Percentiles rank a stretch among this genome's conserved stretches.
phyloP scores from a whole-genome alignment of 768 basidiomycete species.

The Leccinum boreale region DNA sequence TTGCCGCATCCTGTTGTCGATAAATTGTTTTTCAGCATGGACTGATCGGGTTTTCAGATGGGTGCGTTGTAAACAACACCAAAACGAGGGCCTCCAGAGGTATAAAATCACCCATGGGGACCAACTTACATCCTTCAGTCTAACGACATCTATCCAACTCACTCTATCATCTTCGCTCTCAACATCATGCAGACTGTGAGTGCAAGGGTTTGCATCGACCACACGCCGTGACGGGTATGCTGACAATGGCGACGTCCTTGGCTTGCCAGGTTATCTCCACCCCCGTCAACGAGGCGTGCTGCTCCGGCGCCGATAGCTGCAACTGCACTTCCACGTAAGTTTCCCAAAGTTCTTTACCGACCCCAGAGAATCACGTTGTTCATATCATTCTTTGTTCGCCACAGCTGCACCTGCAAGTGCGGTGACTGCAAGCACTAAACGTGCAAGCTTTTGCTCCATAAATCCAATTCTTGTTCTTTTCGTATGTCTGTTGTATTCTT shows the following conservation, averaged over 20 bases:
- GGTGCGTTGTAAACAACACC: not conserved
- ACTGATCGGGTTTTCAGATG: not conserved
- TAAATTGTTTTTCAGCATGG: not conserved
- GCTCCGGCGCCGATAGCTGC: conserved; percentile 6
- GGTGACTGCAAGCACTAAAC: conserved; percentile 20
- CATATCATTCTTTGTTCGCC: not conserved
- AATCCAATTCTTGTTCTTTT: not conserved
- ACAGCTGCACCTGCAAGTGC: conserved; percentile 17
- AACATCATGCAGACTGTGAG: conserved; percentile 22
- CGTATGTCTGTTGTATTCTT: not conserved
- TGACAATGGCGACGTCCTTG: not conserved
- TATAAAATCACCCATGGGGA: conserved; percentile 6
- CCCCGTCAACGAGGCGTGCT: conserved; percentile 21
- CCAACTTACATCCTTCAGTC: not conserved
- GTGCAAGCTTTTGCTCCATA: not conserved
- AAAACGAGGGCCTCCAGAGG: not conserved
- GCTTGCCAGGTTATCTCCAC: conserved; percentile 6
- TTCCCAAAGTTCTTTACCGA: not conserved
- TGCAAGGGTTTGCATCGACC: not conserved
- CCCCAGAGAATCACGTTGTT: not conserved
- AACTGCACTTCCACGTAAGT: conserved; percentile 14
- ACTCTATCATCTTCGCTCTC: not conserved
- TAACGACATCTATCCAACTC: not conserved
- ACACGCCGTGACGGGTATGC: not conserved
- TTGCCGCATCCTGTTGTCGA: not conserved